Evolutionary conservation across 2,329 filamentous ascomycete species (phyloP), one percentile per base, ranked within the genome.

Genomic region (Paraphoma chrysanthemicola): DNA sequence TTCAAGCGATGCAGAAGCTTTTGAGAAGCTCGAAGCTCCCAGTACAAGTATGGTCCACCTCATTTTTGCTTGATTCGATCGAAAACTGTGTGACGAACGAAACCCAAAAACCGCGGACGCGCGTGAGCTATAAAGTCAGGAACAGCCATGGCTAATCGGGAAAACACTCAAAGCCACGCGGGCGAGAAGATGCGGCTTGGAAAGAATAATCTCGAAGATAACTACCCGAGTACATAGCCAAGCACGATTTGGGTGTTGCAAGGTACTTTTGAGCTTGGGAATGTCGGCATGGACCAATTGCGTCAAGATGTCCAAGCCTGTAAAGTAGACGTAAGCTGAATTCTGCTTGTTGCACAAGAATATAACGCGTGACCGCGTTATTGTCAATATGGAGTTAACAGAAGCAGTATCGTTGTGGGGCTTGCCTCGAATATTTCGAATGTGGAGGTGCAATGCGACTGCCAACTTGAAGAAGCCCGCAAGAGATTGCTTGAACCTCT

Each of bases 351-450:
- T n/a, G 44, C 44, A 59, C 57, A 53, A 46, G 50, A 28, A 31
- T 51, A 11, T 45, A 50, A 31, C 18, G 42, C 33, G 18, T 47
- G 42, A 42, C 54, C 53, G 48, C 39, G 48, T 63, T 66, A 64
- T 63, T 66, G 59, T 14, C 62, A 65, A 68, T 65, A 62, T 68
- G 46, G 55, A 57, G n/a, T 17, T 48, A 44, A 54, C 10, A 18
- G 33, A 31, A 46, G 28, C 36, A 18, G 49, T 45, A 41, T 39
- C 44, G 18, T 59, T 61, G 55, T 59, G 60, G 60, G 60, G 58
- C 60, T 30, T 53, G 11, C 43, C 14, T 38, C 10, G 43, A 28
- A 9, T 16, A 8, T 38, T 23, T 28, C 33, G 10, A 14, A 18
- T 30, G 45, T 57, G 48, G 41, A 42, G 39, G 16, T 42, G 7